These are phyloP conservation scores for Panicum virgatum DNA, from an alignment of 202 grass and related monocot species.

Conservation along the genomic window DNA sequence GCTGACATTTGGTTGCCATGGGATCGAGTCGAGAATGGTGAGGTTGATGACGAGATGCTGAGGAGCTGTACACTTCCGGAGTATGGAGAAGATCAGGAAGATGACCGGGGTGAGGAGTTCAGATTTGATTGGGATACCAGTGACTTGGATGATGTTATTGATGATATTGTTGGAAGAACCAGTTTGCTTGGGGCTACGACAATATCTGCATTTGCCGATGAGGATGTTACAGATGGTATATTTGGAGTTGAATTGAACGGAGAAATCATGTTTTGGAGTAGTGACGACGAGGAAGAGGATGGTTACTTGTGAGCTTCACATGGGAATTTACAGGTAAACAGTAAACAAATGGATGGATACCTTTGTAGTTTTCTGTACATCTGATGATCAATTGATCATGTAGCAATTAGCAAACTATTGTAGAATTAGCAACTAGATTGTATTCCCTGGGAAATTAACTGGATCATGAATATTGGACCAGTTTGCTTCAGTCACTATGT, in stretches of 20 bases:
- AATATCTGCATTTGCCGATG: slow-evolving; percentile 50
- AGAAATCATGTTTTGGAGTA: slow-evolving; percentile 50
- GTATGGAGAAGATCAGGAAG: slow-evolving; percentile 22
- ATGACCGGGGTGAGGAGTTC: slow-evolving; percentile 34
- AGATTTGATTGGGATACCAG: slow-evolving; percentile 35
- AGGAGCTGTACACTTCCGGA: slow-evolving; percentile 32
- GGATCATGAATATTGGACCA: background rate
- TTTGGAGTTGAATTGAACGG: slow-evolving; percentile 33
- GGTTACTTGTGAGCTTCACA: slow-evolving; percentile 44
- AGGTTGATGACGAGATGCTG: slow-evolving; percentile 71
- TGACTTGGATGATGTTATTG: slow-evolving; percentile 53
- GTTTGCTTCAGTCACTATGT: background rate
- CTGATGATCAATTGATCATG: background rate
- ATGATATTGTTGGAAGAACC: slow-evolving; percentile 49
- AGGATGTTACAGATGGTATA: slow-evolving; percentile 51
- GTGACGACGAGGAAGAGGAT: slow-evolving; percentile 52
- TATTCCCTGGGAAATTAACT: background rate
- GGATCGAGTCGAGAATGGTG: slow-evolving; percentile 72
- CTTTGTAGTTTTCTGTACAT: background rate
- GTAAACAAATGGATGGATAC: slow-evolving; percentile 7
- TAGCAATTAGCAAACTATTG: background rate
- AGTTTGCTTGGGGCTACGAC: slow-evolving; percentile 33
- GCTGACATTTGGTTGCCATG: slow-evolving; percentile 92
- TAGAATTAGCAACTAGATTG: background rate
- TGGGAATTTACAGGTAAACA: slow-evolving; percentile 28